Evolutionary conservation across 306 rosid genomes (phyloP).

Genomic region (Quercus robur): DNA sequence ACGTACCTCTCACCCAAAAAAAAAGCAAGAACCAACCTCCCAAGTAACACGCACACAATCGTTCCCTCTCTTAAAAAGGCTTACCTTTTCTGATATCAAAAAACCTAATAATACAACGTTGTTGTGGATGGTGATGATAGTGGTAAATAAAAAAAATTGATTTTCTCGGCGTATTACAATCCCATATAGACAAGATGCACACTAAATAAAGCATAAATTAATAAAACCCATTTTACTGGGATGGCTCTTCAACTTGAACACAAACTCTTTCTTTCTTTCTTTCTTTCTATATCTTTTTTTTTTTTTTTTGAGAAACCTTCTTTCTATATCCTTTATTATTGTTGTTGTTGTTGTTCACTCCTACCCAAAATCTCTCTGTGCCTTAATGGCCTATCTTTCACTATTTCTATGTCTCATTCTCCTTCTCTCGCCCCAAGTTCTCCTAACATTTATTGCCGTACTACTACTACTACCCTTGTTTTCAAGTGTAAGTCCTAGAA

Average conservation of each 20-base stretch:
- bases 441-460: not conserved
- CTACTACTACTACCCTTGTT: not conserved
- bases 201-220: slow-evolving; percentile 30
- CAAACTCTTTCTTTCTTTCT: not conserved
- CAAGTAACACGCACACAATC: too few relatives aligned
- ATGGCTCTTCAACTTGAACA: slow-evolving; percentile 14
- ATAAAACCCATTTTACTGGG: slow-evolving; percentile 28
- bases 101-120: not conserved
- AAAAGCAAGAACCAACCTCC: too few relatives aligned
- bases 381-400: slow-evolving; percentile 33
- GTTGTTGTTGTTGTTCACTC: not conserved
- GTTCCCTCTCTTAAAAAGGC: not conserved
- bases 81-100: slow-evolving; percentile 6
- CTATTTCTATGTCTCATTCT: slow-evolving; percentile 14
- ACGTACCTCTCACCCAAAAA: too few relatives aligned
- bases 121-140: slow-evolving; percentile 25
- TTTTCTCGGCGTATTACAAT: slow-evolving; percentile 17
- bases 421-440: slow-evolving; percentile 4
- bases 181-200: not conserved
- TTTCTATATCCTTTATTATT: not conserved
- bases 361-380: slow-evolving; percentile 2
- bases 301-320: too few relatives aligned
- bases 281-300: not conserved
- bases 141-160: slow-evolving; percentile 18
- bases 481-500: slow-evolving; percentile 5